A percentile compares a stretch with the other conserved stretches of the same genome.
Conservation (phyloP, 495 filamentous ascomycete genomes). For the Friedmanniomyces endolithicus region DNA sequence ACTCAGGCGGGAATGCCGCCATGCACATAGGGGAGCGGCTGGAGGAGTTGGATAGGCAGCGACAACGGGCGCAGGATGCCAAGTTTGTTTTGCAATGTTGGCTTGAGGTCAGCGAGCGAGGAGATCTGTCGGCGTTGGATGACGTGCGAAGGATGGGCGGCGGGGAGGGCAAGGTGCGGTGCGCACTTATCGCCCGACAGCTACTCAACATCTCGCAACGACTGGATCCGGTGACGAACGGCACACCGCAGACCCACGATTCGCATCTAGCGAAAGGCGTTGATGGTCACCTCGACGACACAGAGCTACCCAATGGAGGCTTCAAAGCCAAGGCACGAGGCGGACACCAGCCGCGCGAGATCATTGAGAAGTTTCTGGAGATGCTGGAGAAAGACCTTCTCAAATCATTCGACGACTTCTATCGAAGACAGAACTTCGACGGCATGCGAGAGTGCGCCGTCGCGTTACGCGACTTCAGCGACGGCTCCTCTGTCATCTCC, state of each 20-base stretch:
- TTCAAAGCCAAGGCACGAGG: background rate
- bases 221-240: slow-evolving; percentile 51
- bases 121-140: slow-evolving; percentile 66
- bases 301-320: slow-evolving; percentile 5
- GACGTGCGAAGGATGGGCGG: slow-evolving; percentile 66
- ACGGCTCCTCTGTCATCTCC: slow-evolving; percentile 83
- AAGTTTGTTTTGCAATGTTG: slow-evolving; percentile 93
- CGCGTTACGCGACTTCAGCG: slow-evolving; percentile 90
- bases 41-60: slow-evolving; percentile 86
- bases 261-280: slow-evolving; percentile 33
- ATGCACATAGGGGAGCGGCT: slow-evolving; percentile 90
- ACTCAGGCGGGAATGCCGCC: slow-evolving; percentile 65
- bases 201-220: slow-evolving; percentile 77
- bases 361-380: slow-evolving; percentile 95
- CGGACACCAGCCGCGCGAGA: slow-evolving; percentile 41
- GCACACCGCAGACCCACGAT: slow-evolving; percentile 29
- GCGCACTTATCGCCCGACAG: slow-evolving; percentile 80
- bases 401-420: slow-evolving; percentile 93
- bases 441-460: slow-evolving; percentile 80
- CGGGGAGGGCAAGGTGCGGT: slow-evolving; percentile 75
- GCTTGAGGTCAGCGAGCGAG: slow-evolving; percentile 78
- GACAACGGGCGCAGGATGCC: slow-evolving; percentile 78
- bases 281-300: slow-evolving; percentile 41
- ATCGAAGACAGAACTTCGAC: slow-evolving; percentile 83
- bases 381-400: slow-evolving; percentile 88